Conservation (phyloP, 1,139 yeast genomes). For the Citeromyces hawaiiensis region DNA sequence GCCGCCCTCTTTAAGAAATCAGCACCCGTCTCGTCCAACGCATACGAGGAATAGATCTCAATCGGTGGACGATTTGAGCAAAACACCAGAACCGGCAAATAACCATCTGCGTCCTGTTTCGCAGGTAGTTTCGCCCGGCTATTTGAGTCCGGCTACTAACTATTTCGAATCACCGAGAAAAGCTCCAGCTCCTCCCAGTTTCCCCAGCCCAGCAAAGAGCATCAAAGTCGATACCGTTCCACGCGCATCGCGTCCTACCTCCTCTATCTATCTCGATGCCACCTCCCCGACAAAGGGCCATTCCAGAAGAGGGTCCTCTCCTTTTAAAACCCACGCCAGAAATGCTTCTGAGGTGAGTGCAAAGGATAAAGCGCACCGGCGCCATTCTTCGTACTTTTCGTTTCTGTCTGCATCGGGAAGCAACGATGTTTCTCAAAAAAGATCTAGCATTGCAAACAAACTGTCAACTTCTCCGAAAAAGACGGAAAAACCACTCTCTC, state of each 20-base stretch:
- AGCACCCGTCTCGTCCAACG: conserved; percentile 9
- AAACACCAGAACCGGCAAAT: conserved; percentile 1
- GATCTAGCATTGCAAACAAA: conserved; percentile 5
- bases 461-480: conserved; percentile 5
- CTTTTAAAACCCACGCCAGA: conserved; percentile 17
- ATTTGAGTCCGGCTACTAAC: conserved; percentile 8
- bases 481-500: conserved; percentile 3
- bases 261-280: conserved; percentile 26
- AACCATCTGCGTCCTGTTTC: conserved; percentile 7
- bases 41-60: conserved; percentile 36
- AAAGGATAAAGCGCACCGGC: conserved; percentile 6
- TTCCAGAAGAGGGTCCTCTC: conserved; percentile 12
- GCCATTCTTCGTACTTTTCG: conserved; percentile 35
- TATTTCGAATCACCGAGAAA: conserved; percentile 45
- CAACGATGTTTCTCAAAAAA: conserved; percentile 2
- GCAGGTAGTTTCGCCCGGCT: conserved; percentile 3
- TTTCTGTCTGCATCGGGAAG: conserved; percentile 21
- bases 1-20: conserved; percentile 3
- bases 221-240: conserved; percentile 1
- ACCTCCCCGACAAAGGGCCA: conserved; percentile 3
- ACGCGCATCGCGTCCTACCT: conserved; percentile 21
- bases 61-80: conserved; percentile 31
- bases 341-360: conserved; percentile 18
- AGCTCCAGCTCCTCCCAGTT: conserved; percentile 47
- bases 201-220: conserved; percentile 24